Conservation (phyloP, 306 rosid species). For the Pterocarpus santalinus region DNA sequence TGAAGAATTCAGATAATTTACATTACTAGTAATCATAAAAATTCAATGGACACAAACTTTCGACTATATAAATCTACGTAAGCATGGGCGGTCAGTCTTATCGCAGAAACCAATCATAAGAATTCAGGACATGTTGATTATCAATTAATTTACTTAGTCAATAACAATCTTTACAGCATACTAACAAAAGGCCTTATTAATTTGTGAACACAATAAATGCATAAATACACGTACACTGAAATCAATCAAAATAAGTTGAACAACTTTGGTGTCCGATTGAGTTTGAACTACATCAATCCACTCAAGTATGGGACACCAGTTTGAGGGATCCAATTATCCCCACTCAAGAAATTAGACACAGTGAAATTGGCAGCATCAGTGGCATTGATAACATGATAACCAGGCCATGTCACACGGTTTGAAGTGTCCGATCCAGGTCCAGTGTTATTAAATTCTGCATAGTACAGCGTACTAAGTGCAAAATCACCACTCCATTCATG, state of each 20-base stretch:
- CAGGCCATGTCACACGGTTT: constrained; percentile 71
- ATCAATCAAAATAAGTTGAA: neutral
- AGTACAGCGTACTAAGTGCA: constrained; percentile 67
- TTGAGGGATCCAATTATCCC: constrained; percentile 72
- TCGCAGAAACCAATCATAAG: too few species aligned
- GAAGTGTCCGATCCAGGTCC: constrained; percentile 70
- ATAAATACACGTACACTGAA: neutral
- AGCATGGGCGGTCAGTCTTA: too few species aligned
- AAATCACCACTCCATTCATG: constrained; percentile 71
- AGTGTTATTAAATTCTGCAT: constrained; percentile 67
- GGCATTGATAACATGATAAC: constrained; percentile 68
- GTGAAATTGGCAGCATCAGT: constrained; percentile 71
- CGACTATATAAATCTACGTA: too few species aligned
- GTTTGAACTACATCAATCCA: constrained; percentile 38
- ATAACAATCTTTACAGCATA: neutral
- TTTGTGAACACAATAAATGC: neutral
- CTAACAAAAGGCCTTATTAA: neutral
- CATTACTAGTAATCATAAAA: too few species aligned
- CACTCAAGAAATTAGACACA: constrained; percentile 60
- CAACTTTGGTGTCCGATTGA: neutral
- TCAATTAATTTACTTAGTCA: neutral
- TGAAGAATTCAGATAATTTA: too few species aligned
- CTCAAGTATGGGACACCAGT: constrained; percentile 70
- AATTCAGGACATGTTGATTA: neutral
- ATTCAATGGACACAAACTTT: too few species aligned